Evolutionary conservation across 116 monocot species (phyloP).

Genomic region (Papilionanthe hybrid): DNA sequence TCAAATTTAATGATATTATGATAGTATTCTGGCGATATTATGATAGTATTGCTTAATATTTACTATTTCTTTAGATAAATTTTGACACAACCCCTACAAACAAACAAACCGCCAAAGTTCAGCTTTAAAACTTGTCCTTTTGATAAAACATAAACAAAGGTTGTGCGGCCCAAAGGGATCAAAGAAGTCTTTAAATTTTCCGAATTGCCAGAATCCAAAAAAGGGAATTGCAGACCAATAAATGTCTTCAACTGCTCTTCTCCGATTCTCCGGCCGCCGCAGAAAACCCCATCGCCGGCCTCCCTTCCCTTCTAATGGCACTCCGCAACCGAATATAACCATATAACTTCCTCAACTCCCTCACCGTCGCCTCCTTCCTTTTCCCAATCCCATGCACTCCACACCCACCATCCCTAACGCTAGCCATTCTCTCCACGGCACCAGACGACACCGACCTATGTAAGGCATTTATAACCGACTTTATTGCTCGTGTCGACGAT

Average conservation of each 20-base stretch:
- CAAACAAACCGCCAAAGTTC: too few species aligned
- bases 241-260: background rate
- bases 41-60: too few species aligned
- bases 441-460: background rate
- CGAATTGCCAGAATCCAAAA: too few species aligned
- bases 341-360: conserved; percentile 40
- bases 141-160: too few species aligned
- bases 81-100: too few species aligned
- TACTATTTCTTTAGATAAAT: too few species aligned
- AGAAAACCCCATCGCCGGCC: conserved; percentile 10
- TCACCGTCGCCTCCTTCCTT: conserved; percentile 20
- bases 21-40: too few species aligned
- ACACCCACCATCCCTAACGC: background rate
- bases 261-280: conserved; percentile 6
- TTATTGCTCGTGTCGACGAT: conserved; percentile 68
- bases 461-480: conserved; percentile 47
- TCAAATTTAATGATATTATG: too few species aligned
- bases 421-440: background rate
- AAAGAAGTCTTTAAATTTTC: too few species aligned
- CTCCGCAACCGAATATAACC: conserved; percentile 24
- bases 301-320: conserved; percentile 20
- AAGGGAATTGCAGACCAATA: too few species aligned
- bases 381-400: background rate
- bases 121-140: too few species aligned
- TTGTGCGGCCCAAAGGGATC: too few species aligned